Conservation (phyloP, 345 rosid species). For the Bruguiera parviflora region DNA sequence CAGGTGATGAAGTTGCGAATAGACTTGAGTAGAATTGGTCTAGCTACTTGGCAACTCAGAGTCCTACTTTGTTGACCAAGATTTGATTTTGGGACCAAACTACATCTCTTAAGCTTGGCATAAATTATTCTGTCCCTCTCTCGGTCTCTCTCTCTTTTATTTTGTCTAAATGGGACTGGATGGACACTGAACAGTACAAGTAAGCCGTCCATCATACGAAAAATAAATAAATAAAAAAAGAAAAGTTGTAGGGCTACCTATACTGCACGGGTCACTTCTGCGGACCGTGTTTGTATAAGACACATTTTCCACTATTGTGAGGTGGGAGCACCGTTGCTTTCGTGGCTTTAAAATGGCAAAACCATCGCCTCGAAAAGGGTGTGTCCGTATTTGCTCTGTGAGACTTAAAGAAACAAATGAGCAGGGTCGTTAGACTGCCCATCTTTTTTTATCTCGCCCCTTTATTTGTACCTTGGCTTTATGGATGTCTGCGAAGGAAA, state of each 20-base stretch:
- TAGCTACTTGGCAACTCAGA: no score
- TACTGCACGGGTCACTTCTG: background rate
- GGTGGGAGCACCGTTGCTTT: constrained; percentile 14
- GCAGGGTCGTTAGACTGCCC: constrained; percentile 20
- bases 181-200: no score
- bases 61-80: no score
- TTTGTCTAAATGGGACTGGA: no score
- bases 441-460: constrained; percentile 12
- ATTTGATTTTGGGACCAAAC: no score
- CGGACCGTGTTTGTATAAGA: background rate
- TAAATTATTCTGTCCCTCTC: no score
- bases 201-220: no score
- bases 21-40: no score
- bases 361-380: constrained; percentile 26
- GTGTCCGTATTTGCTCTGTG: constrained; percentile 16
- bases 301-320: constrained; percentile 15
- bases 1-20: no score
- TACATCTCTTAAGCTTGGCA: no score
- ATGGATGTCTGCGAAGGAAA: constrained; percentile 7
- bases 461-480: constrained; percentile 24
- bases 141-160: no score
- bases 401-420: constrained; percentile 28
- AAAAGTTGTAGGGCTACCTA: background rate
- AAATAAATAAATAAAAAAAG: background rate
- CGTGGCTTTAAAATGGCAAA: constrained; percentile 30